Evolutionary conservation across 352 stramenopile genomes (phyloP).

Genomic region (Thalassiosira sp.): DNA sequence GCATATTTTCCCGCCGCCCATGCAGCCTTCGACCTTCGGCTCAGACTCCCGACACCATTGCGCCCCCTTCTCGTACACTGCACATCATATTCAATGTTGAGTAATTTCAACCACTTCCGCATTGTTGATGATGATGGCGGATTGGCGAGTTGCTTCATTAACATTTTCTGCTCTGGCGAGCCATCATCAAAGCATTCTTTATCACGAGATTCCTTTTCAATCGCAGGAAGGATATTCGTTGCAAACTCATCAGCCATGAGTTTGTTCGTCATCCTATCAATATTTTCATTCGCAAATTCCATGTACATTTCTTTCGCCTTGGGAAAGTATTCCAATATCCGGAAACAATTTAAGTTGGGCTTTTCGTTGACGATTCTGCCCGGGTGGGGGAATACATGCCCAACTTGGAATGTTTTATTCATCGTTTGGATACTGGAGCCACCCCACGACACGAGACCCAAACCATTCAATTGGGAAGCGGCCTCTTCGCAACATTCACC

Average conservation of each 20-base stretch:
- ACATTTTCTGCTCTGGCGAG: constrained; percentile 3
- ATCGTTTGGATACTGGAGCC: background rate
- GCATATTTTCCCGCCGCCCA: constrained; percentile 20
- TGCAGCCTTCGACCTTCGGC: background rate
- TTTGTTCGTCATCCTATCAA: background rate
- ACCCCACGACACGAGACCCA: background rate
- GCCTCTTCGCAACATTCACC: constrained; percentile 2
- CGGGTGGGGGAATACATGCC: constrained; percentile 1
- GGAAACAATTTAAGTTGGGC: background rate
- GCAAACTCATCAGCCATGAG: background rate
- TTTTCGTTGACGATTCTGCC: background rate
- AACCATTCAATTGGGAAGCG: background rate
- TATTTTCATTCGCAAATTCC: background rate
- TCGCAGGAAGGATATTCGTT: background rate
- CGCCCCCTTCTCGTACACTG: background rate
- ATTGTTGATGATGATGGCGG: background rate
- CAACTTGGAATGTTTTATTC: background rate
- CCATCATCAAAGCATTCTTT: constrained; percentile 1
- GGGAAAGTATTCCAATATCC: constrained; percentile 4
- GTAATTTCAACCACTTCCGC: background rate
- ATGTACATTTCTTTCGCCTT: constrained; percentile 5
- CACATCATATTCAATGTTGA: constrained; percentile 5
- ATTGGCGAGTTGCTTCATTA: constrained; percentile 5
- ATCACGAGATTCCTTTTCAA: background rate
- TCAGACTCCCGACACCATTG: background rate